A percentile compares a stretch with the other conserved stretches of the same genome.
Conservation (phyloP, 495 filamentous ascomycete species). For the Glutinoglossum americanum region DNA sequence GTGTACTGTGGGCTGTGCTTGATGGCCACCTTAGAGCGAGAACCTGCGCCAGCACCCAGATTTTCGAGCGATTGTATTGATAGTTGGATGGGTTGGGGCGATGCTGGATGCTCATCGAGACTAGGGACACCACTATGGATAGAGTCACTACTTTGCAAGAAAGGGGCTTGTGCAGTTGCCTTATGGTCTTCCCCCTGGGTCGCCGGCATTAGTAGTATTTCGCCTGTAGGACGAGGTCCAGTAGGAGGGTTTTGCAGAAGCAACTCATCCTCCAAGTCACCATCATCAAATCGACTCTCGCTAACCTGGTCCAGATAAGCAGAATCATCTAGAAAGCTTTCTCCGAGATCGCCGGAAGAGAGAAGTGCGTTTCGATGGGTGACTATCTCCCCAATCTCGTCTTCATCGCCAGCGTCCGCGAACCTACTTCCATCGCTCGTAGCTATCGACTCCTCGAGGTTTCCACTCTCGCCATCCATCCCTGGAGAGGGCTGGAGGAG, state of each 20-base stretch:
- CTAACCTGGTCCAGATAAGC: conserved; percentile 28
- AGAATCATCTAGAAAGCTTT: conserved; percentile 24
- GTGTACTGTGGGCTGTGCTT: not conserved
- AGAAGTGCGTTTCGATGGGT: not conserved
- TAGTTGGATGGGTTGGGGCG: not conserved
- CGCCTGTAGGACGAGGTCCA: not conserved
- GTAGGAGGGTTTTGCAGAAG: not conserved
- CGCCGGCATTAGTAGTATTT: not conserved
- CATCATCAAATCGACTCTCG: conserved; percentile 22
- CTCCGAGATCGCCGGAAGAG: conserved; percentile 10
- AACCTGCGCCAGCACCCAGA: not conserved
- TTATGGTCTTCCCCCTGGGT: not conserved
- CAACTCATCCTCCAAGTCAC: conserved; percentile 15
- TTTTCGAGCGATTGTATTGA: not conserved
- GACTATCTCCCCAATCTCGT: conserved; percentile 13
- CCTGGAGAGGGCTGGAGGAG: conserved; percentile 15
- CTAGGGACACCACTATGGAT: not conserved
- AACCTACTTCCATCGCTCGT: conserved; percentile 4
- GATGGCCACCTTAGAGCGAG: not conserved
- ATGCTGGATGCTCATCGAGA: not conserved
- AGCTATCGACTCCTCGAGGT: conserved; percentile 1
- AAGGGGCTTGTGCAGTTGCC: not conserved
- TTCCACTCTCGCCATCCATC: not conserved
- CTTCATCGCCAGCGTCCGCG: conserved; percentile 9
- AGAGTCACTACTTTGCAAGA: not conserved